These are phyloP conservation scores for Ogataea neopini DNA, from an alignment of 805 yeast species.

Conservation along the genomic window DNA sequence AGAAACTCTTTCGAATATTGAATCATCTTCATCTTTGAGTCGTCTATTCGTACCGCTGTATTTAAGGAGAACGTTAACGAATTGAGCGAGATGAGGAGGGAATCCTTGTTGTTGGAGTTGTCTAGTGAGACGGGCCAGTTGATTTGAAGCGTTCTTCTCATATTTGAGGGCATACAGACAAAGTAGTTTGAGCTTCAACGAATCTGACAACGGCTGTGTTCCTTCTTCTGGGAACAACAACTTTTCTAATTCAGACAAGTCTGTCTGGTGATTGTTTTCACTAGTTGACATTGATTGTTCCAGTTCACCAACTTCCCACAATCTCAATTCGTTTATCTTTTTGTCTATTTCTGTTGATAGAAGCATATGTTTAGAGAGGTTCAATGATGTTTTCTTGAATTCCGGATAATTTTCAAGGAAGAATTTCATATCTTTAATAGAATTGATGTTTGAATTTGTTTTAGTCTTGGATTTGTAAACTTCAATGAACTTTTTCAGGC, in stretches of 20 bases:
- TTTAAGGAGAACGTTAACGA: conserved; percentile 47
- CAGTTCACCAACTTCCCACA: conserved; percentile 86
- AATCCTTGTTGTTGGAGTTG: conserved; percentile 40
- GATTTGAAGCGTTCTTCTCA: conserved; percentile 51
- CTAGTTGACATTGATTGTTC: conserved; percentile 83
- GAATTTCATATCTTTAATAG: conserved; percentile 86
- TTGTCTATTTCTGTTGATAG: conserved; percentile 84
- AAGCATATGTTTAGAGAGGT: conserved; percentile 90
- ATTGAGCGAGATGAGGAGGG: conserved; percentile 39
- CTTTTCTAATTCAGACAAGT: conserved; percentile 55
- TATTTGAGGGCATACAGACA: conserved; percentile 74
- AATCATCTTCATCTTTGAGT: conserved; percentile 37
- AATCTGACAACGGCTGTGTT: conserved; percentile 39
- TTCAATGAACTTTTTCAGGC: conserved; percentile 79
- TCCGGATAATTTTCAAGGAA: conserved; percentile 94
- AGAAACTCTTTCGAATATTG: conserved; percentile 29
- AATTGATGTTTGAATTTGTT: conserved; percentile 66
- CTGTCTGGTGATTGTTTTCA: conserved; percentile 49
- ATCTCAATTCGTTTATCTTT: conserved; percentile 57
- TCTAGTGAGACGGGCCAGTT: conserved; percentile 40
- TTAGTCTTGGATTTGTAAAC: conserved; percentile 81
- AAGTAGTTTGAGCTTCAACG: conserved; percentile 68
- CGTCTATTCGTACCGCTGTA: conserved; percentile 47
- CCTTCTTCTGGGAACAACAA: conserved; percentile 43
- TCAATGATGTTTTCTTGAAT: conserved; percentile 81